Base-by-base conservation (phyloP, 2,329 filamentous ascomycete genomes). In the Fusarium decemcellulare region DNA sequence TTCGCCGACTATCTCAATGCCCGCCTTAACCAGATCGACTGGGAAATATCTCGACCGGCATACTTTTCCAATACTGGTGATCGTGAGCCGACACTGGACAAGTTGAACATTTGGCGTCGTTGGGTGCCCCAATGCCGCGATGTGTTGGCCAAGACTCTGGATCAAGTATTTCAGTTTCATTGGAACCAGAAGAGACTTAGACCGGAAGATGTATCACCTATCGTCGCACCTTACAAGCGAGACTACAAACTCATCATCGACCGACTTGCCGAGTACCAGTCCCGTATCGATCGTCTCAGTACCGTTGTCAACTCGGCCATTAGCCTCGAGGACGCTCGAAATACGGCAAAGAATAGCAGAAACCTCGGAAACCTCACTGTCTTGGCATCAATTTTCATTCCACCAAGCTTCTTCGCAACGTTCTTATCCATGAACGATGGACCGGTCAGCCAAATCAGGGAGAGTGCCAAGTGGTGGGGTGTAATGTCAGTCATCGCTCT, bases 1-100 rank as follows among this genome's bases (percentile, higher is more conserved):
- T 54, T 54, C 8, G 39, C 51, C 34, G 51, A 54, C n/a, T 54
- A 54, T 18, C 51, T 54, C 36, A 54, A 54, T 29, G 51, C 51
- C 16, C 51, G 51, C n/a, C 51, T 54, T 3, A 54, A 54, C 37
- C 51, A 54, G 27, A 54, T 54, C 27, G 51, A 54, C 29, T 54
- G 51, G 51, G 51, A 54, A 10, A 54, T 54, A 42, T 54, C 51
- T 14, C 36, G 51, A 12, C 51, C 51, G 6, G 51, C 51, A 15
- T 54, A 39, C 27, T n/a, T 54, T 15, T 34, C 51, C 11, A 34
- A 39, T 10, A 54, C 39, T 18, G 51, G 37, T 18, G 51, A 54
- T 15, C 36, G 51, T 15, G 51, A 54, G 15, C 51, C 51, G 8
- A 54, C 37, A 2, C 23, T 54, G 27, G 39, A 54, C 27, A 54